Evolutionary conservation across 1,139 yeast species (phyloP).

Genomic region (Blastobotrys indianensis): DNA sequence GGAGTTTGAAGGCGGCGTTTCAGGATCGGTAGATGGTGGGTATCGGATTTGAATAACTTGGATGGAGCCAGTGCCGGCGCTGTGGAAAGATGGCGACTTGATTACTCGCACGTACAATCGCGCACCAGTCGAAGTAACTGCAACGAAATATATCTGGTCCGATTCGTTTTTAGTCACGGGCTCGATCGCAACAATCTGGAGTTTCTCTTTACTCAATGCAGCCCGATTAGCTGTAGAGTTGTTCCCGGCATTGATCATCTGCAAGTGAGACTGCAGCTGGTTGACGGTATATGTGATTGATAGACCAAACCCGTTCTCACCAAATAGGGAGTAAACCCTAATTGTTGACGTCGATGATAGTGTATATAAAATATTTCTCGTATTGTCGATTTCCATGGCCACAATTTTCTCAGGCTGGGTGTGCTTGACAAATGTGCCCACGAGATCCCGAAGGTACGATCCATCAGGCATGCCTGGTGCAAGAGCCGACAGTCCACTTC

Average conservation of each 20-base stretch:
- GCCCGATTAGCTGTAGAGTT: background rate
- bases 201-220: constrained; percentile 19
- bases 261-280: constrained; percentile 31
- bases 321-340: constrained; percentile 60
- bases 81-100: constrained; percentile 22
- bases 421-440: constrained; percentile 21
- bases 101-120: constrained; percentile 51
- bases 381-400: constrained; percentile 68
- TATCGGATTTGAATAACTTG: constrained; percentile 34
- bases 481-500: constrained; percentile 23
- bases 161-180: constrained; percentile 60
- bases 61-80: constrained; percentile 20
- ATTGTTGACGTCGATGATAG: constrained; percentile 79
- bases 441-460: constrained; percentile 9
- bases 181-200: constrained; percentile 58
- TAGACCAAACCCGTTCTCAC: constrained; percentile 37
- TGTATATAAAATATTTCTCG: constrained; percentile 72
- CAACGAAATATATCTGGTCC: constrained; percentile 66
- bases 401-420: constrained; percentile 49
- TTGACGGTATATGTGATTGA: constrained; percentile 31
- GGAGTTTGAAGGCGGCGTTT: constrained; percentile 25
- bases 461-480: constrained; percentile 21
- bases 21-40: constrained; percentile 28
- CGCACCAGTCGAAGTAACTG: constrained; percentile 81
- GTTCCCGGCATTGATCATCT: constrained; percentile 30